Evolutionary conservation across 495 filamentous ascomycete genomes (phyloP), one percentile per base, ranked within the genome.

Genomic region (Penicillium alfredii): DNA sequence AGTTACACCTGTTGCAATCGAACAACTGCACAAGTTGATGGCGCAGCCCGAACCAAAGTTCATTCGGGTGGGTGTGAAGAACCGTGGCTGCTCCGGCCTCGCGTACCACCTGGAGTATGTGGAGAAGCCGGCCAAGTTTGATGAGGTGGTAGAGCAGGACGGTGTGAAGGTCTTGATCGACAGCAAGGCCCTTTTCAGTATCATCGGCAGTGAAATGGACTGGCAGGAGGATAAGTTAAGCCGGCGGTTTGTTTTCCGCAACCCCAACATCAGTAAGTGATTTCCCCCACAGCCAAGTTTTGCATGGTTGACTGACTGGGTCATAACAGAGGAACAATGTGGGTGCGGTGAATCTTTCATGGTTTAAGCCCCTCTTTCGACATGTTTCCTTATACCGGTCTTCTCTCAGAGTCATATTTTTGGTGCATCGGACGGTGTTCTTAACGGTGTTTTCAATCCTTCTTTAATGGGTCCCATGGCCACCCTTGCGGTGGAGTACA

Each of bases 171-270:
- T 98, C 20, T 53, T 98, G 61, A 86, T 98, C 35, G 92, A 98
- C 64, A 88, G 84, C 65, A 97, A 95, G 65, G 92, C 92, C 41
- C 66, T 98, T 40, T 92, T 98, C 50, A 95, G 86, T 55, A 95
- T 98, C 27, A 94, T 98, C 58, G 92, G 93, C 6, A 95, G 85
- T 49, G 92, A 97, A 71, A 98, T 98, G 92, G 92, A 98, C 55
- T 98, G 89, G 90, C 76, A 90, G 2, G 89, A 97, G 63, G 93
- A 96, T 51, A 93, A 90, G 62, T 57, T 98, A 50, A 93, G 78
- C 56, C 73, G 81, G 53, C 70, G 82, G 49, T 98, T 98, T 67
- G 80, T 94, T 42, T 98, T 98, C 63, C 77, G 77, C 54, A 98
- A 98, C 63, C 92, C 92, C 19, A 98, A 98, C 57, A 96, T 96